phyloP scores from a whole-genome alignment of 352 stramenopile species.

The Phytopythium helicoides region DNA sequence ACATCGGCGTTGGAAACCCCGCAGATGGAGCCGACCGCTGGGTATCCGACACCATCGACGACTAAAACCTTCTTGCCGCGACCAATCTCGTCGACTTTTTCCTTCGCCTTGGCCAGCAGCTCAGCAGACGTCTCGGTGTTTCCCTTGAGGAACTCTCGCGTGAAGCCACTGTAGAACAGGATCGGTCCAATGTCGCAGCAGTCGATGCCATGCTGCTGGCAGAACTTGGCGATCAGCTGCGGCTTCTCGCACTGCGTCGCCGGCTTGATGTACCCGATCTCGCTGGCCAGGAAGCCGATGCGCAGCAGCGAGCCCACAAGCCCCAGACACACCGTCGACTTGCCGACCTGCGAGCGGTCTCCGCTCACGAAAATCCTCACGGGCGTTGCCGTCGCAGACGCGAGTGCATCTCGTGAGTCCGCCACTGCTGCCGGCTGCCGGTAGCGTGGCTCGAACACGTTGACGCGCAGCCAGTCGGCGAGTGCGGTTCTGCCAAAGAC shows the following conservation, averaged over 20 bases:
- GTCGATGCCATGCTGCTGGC: slow-evolving; percentile 81
- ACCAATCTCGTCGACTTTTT: slow-evolving; percentile 88
- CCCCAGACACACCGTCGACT: slow-evolving; percentile 95
- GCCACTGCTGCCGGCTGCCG: neutral
- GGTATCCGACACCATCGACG: slow-evolving; percentile 97
- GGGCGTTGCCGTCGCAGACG: slow-evolving; percentile 4
- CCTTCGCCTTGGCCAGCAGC: slow-evolving; percentile 80
- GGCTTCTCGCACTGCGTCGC: slow-evolving; percentile 96
- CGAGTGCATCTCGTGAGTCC: neutral
- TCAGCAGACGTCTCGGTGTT: slow-evolving; percentile 81
- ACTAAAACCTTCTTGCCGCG: slow-evolving; percentile 91
- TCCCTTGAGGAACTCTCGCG: slow-evolving; percentile 93
- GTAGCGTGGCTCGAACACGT: slow-evolving; percentile 35
- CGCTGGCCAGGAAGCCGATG: slow-evolving; percentile 49
- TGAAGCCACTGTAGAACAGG: slow-evolving; percentile 97
- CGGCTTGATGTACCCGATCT: slow-evolving; percentile 98
- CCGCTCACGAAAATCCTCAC: slow-evolving; percentile 75
- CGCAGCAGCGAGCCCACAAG: slow-evolving; percentile 89
- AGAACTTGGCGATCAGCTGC: slow-evolving; percentile 94
- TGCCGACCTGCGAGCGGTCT: slow-evolving; percentile 91
- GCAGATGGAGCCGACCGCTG: slow-evolving; percentile 83
- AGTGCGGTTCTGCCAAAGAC: slow-evolving; percentile 26
- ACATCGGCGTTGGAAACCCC: slow-evolving; percentile 75
- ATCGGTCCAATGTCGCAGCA: slow-evolving; percentile 92
- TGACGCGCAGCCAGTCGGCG: slow-evolving; percentile 28